phyloP scores from a whole-genome alignment of 257 asterid genomes.

The Gardenia jasminoides region DNA sequence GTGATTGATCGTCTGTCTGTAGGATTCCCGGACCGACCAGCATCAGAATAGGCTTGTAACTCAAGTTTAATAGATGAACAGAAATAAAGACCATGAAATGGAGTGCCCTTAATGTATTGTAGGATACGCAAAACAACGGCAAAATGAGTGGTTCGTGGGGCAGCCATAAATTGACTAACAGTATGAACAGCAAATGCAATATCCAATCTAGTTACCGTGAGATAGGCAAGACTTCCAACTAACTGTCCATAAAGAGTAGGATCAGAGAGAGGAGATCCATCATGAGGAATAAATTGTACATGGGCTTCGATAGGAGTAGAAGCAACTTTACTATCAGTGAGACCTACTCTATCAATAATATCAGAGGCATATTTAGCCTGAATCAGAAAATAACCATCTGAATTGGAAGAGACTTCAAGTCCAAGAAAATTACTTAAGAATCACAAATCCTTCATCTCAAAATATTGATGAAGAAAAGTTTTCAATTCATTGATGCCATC shows the following conservation, averaged over 20 bases:
- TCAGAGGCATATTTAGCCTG: neutral
- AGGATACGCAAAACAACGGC: neutral
- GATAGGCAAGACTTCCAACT: neutral
- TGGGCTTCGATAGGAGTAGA: neutral
- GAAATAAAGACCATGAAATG: neutral
- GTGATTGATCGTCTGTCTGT: neutral
- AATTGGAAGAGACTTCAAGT: neutral
- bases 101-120: neutral
- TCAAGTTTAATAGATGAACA: too few relatives aligned
- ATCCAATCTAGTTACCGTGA: neutral
- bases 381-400: neutral
- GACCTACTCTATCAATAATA: neutral
- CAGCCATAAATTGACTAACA: neutral
- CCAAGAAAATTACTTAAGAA: neutral
- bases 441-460: neutral
- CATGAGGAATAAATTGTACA: neutral
- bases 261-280: neutral
- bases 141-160: neutral
- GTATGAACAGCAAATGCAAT: neutral
- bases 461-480: too few relatives aligned
- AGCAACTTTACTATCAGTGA: neutral
- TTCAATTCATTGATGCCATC: too few relatives aligned
- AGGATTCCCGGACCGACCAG: neutral
- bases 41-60: neutral
- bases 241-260: neutral